Evolutionary conservation across 257 asterid genomes (phyloP).

Genomic region (Penstemon newberryi): DNA sequence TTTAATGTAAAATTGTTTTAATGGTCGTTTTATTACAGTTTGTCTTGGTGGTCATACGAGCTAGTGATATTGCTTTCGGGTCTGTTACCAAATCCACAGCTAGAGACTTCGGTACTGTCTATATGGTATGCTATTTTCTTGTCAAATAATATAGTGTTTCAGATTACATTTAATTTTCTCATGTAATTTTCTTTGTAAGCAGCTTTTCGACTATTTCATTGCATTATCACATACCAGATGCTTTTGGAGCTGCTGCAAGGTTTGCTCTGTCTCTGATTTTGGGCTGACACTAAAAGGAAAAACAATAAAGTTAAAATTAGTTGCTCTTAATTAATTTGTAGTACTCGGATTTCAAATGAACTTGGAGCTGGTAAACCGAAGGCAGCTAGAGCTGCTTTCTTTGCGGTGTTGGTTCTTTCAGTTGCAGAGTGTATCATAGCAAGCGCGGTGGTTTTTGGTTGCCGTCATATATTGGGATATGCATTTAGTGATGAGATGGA

Average conservation of each 20-base stretch:
- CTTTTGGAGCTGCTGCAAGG: slow-evolving; percentile 66
- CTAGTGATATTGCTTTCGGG: slow-evolving; percentile 27
- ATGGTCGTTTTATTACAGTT: slow-evolving; percentile 8
- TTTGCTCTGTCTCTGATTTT: slow-evolving; percentile 23
- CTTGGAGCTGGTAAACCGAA: slow-evolving; percentile 58
- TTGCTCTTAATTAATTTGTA: slow-evolving; percentile 13
- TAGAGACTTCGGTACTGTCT: slow-evolving; percentile 31
- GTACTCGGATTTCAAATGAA: slow-evolving; percentile 57
- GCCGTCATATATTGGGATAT: slow-evolving; percentile 42
- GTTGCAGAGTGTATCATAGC: slow-evolving; percentile 41
- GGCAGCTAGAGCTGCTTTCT: slow-evolving; percentile 38
- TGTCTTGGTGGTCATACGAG: slow-evolving; percentile 37
- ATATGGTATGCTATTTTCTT: slow-evolving; percentile 17
- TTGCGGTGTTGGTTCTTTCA: slow-evolving; percentile 31
- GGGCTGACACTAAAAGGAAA: neutral
- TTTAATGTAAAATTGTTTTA: neutral
- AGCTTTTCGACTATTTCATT: slow-evolving; percentile 47
- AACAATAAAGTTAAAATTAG: neutral
- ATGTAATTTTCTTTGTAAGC: slow-evolving; percentile 3
- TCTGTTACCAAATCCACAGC: slow-evolving; percentile 29
- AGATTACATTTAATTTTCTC: neutral
- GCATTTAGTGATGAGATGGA: slow-evolving; percentile 45
- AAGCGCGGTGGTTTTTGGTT: slow-evolving; percentile 30
- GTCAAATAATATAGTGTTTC: neutral
- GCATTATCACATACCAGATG: slow-evolving; percentile 52